These are phyloP conservation scores for Protomyces inundatus DNA, from an alignment of 1,139 yeast genomes.

Conservation along the genomic window DNA sequence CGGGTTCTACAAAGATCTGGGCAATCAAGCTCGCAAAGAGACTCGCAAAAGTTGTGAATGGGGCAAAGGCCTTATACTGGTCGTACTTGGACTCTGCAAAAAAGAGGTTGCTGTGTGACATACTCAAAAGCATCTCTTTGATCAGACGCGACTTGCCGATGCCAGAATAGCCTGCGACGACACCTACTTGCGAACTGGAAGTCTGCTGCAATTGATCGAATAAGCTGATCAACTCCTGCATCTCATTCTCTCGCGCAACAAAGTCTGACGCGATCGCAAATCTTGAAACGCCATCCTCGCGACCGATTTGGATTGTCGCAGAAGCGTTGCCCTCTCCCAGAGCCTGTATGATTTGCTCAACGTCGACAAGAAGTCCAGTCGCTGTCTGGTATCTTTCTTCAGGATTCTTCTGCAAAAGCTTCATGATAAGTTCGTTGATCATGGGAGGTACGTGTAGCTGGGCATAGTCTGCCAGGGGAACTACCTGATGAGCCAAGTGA, in stretches of 20 bases:
- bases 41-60: constrained; percentile 6
- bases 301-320: constrained; percentile 2
- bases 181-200: constrained; percentile 5
- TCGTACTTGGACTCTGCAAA: constrained; percentile 20
- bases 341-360: constrained; percentile 11
- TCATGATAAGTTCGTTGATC: constrained; percentile 5
- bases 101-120: constrained; percentile 6
- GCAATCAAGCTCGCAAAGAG: constrained; percentile 10
- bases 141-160: constrained; percentile 23
- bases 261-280: constrained; percentile 11
- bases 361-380: constrained; percentile 7
- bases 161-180: constrained; percentile 23
- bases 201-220: constrained; percentile 1
- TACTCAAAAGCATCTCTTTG: background rate
- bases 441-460: background rate
- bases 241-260: constrained; percentile 14
- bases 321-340: background rate
- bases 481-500: constrained; percentile 8
- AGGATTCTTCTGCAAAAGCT: constrained; percentile 16
- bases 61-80: constrained; percentile 22
- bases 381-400: constrained; percentile 23
- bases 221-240: background rate
- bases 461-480: background rate
- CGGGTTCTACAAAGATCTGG: constrained; percentile 12
- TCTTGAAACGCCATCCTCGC: constrained; percentile 14